Base-by-base conservation (phyloP, 306 rosid species). In the Lupinus albus region DNA sequence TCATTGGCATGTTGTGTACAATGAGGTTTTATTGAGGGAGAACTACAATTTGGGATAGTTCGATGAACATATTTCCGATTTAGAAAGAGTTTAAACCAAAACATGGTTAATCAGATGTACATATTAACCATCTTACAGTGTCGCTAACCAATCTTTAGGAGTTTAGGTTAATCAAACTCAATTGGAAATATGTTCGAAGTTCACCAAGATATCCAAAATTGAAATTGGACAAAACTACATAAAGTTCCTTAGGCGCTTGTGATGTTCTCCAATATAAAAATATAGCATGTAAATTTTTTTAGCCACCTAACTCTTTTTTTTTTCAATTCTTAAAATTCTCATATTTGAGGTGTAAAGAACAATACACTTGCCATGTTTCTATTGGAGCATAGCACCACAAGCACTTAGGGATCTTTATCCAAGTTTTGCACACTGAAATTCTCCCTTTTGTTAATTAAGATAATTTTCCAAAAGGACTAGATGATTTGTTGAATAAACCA, bases 391-490 rank as follows among this genome's bases (percentile, higher is more conserved):
- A 11, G 14, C 1, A 42, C 13, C 14, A 42, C 47, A 4, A 42
- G 47, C 14, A 42, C 47, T 14, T 42, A 42, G 11, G 6, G 47
- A 42, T 3, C 47, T 42, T 11, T 42, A 42, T 11, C 47, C 4
- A 8, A 42, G 6, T 42, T 42, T 42, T 42, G 14, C 3, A 1
- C 47, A 52, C 11, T 10, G 58, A 17, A 50, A 51, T 51, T 51
- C 57, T 18, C 57, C 57, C 13, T n/a, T 14, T 44, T 8, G 30
- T 16, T 49, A 8, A 71, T 30, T 44, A 16, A 20, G 57, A 42
- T 11, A 33, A 42, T 10, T 69, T 55, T 50, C 1, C 52, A 65
- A 11, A 68, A 54, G 64, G 64, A 54, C 50, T 13, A 25, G 64
- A 41, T 53, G 10, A 15, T 21, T 68, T n/a, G 9, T 68, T n/a